Conservation (phyloP, 2,329 filamentous ascomycete species). For the Curvularia sp. region DNA sequence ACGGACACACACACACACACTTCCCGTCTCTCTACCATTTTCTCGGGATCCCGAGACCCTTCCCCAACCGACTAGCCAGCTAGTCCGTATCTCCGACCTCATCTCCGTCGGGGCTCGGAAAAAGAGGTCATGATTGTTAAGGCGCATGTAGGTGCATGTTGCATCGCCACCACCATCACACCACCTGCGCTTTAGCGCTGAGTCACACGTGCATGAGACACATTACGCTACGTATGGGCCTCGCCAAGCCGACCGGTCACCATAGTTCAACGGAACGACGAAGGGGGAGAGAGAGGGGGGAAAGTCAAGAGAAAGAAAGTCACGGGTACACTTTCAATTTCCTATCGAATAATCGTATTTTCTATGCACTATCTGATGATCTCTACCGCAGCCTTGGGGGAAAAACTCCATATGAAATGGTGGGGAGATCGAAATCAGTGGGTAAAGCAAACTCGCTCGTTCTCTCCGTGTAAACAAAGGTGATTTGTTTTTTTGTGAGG, state of each 20-base stretch:
- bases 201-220: conserved; percentile 2
- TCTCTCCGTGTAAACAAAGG: conserved; percentile 36
- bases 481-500: conserved; percentile 43
- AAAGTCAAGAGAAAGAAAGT: not conserved
- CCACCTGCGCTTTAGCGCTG: not conserved
- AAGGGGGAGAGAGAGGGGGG: not conserved
- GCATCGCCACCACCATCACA: conserved; percentile 3
- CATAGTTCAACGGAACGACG: not conserved
- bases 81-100: not conserved
- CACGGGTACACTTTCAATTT: not conserved
- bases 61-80: too few relatives aligned
- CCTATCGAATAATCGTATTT: conserved; percentile 18
- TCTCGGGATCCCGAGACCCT: too few relatives aligned
- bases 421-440: conserved; percentile 45
- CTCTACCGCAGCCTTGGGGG: conserved; percentile 38
- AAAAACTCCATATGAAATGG: conserved; percentile 31
- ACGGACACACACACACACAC: too few relatives aligned
- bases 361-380: conserved; percentile 44
- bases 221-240: not conserved
- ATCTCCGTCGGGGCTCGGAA: too few relatives aligned
- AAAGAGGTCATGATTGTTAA: not conserved
- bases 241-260: not conserved
- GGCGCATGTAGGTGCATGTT: too few relatives aligned
- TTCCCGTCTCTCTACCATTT: too few relatives aligned
- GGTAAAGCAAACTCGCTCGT: conserved; percentile 21